These are phyloP conservation scores for Dittrichia graveolens DNA, from an alignment of 129 eudicot genomes.

Conservation along the genomic window DNA sequence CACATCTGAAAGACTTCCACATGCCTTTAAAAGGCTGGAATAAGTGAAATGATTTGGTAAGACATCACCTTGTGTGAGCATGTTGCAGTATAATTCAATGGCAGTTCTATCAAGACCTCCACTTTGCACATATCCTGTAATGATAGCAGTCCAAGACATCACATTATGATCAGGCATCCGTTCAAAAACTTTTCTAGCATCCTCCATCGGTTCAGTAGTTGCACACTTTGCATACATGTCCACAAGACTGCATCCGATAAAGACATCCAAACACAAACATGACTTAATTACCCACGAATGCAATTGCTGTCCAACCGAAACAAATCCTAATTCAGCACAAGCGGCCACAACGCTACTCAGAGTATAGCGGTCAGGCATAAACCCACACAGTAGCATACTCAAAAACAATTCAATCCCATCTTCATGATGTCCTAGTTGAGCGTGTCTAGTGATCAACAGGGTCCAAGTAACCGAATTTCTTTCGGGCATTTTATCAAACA, in stretches of 20 bases:
- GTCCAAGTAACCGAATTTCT: slow-evolving; percentile 69
- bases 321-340: slow-evolving; percentile 56
- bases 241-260: slow-evolving; percentile 76
- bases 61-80: too few relatives aligned
- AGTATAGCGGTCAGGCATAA: slow-evolving; percentile 62
- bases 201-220: slow-evolving; percentile 37
- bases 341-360: slow-evolving; percentile 56
- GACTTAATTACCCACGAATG: slow-evolving; percentile 58
- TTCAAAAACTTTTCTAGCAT: too few relatives aligned
- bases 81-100: too few relatives aligned
- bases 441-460: slow-evolving; percentile 61
- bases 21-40: too few relatives aligned
- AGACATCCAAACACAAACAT: slow-evolving; percentile 54
- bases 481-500: slow-evolving; percentile 63
- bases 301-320: slow-evolving; percentile 55
- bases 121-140: too few relatives aligned
- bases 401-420: slow-evolving; percentile 47
- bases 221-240: slow-evolving; percentile 84
- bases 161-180: too few relatives aligned
- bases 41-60: too few relatives aligned
- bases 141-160: too few relatives aligned
- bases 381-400: slow-evolving; percentile 45
- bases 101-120: too few relatives aligned
- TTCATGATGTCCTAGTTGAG: slow-evolving; percentile 49
- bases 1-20: too few relatives aligned